These are phyloP conservation scores for Pleodorina starrii DNA, from an alignment of 139 green algal species.

Conservation along the genomic window DNA sequence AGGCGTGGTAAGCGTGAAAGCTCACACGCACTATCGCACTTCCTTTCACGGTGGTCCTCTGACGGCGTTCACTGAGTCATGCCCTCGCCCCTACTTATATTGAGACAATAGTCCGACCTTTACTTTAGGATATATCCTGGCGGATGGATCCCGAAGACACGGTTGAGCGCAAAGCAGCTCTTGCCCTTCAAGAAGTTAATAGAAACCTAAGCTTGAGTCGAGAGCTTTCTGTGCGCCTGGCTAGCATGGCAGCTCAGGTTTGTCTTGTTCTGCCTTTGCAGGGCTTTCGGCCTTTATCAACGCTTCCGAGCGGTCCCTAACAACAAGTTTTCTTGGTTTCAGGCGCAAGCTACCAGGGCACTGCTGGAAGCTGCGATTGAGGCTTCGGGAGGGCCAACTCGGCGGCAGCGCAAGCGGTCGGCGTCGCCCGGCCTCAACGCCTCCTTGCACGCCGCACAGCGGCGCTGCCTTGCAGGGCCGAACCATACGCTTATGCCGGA, in stretches of 20 bases:
- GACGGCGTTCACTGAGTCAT: background rate
- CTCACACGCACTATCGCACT: no score
- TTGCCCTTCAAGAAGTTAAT: background rate
- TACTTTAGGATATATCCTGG: background rate
- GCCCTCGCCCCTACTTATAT: background rate
- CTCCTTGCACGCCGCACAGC: no score
- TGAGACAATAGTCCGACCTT: background rate
- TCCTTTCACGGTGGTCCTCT: no score
- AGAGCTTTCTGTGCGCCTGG: background rate
- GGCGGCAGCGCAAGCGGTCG: background rate
- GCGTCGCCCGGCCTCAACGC: background rate
- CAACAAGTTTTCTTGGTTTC: background rate
- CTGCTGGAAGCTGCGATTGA: background rate
- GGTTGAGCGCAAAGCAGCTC: background rate
- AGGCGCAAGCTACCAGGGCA: background rate
- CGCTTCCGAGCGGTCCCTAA: background rate
- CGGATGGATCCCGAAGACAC: background rate
- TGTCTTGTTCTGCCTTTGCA: background rate
- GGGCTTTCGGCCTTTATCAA: no score
- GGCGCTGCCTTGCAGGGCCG: no score
- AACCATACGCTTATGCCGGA: no score
- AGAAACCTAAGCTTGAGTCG: background rate
- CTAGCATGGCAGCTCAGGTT: background rate
- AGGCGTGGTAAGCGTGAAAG: no score
- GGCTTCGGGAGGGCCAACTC: background rate